These are phyloP conservation scores for Cryptococcus sp. DNA, from an alignment of 1,284 basidiomycete species.

Conservation along the genomic window DNA sequence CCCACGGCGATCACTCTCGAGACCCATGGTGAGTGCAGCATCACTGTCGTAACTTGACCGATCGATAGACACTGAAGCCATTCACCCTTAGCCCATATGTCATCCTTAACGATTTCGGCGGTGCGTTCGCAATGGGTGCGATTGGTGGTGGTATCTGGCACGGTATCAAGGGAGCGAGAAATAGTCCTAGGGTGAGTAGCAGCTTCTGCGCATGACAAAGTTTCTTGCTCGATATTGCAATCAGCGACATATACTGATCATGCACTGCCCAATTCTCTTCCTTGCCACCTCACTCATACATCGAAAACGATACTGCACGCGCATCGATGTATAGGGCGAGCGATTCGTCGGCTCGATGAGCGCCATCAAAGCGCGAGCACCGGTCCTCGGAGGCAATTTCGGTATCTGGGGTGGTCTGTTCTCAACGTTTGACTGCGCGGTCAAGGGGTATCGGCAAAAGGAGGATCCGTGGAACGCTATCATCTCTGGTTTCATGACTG, in stretches of 20 bases:
- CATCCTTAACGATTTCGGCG: constrained; percentile 97
- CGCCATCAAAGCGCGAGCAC: constrained; percentile 96
- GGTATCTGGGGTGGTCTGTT: constrained; percentile 98
- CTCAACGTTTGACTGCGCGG: constrained; percentile 95
- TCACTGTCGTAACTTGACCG: not conserved
- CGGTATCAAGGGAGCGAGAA: constrained; percentile 96
- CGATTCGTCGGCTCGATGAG: constrained; percentile 90
- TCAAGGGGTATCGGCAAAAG: constrained; percentile 96
- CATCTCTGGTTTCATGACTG: constrained; percentile 96
- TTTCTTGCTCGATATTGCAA: not conserved
- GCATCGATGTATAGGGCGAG: constrained; percentile 65
- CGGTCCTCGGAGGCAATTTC: constrained; percentile 96
- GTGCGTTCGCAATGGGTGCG: constrained; percentile 66
- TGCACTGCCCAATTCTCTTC: too few species aligned
- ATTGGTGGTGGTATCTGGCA: constrained; percentile 87
- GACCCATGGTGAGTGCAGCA: constrained; percentile 75
- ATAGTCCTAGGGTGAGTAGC: constrained; percentile 81
- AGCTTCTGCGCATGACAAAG: not conserved
- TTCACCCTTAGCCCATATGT: constrained; percentile 82
- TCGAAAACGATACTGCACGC: not conserved
- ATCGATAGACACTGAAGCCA: not conserved
- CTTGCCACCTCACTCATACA: too few species aligned
- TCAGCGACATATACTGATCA: too few species aligned
- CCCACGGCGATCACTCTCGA: constrained; percentile 86
- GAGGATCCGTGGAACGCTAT: constrained; percentile 99